Conservation (phyloP, 2,329 filamentous ascomycete genomes). For the Trematosphaeria pertusa region DNA sequence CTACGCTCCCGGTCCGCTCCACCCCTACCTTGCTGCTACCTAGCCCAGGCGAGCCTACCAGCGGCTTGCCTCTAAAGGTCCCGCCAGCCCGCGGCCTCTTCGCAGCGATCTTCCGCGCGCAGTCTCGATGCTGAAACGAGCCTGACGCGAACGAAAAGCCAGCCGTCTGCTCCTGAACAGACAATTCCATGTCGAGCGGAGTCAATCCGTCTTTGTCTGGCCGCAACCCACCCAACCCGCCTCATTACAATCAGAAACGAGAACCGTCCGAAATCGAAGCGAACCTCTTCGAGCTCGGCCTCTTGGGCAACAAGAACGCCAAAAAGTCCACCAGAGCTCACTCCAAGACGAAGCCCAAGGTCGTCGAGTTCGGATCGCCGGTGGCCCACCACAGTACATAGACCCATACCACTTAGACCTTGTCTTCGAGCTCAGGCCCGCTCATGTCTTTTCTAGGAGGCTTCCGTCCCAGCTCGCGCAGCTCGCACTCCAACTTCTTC, state of each 20-base stretch:
- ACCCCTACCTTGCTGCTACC: conserved; percentile 8
- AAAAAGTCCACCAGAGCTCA: conserved; percentile 21
- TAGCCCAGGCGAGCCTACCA: conserved; percentile 12
- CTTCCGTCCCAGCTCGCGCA: conserved; percentile 47
- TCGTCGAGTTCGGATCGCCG: conserved; percentile 43
- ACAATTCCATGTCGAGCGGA: conserved; percentile 46
- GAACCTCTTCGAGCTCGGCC: conserved; percentile 45
- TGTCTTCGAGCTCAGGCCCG: conserved; percentile 45
- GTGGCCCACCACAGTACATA: conserved; percentile 42
- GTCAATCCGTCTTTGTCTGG: conserved; percentile 42
- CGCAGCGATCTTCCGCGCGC: conserved; percentile 31
- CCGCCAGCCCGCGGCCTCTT: conserved; percentile 21
- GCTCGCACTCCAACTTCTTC: conserved; percentile 29
- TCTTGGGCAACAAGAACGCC: conserved; percentile 31
- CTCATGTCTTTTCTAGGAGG: conserved; percentile 51
- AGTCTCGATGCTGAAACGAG: conserved; percentile 49
- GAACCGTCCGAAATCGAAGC: conserved; percentile 33
- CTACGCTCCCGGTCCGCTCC: conserved; percentile 19
- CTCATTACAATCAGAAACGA: conserved; percentile 28
- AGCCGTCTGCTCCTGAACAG: conserved; percentile 34
- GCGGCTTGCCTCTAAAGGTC: conserved; percentile 21
- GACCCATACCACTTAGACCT: conserved; percentile 33
- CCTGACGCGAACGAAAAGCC: conserved; percentile 47
- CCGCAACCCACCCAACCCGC: conserved; percentile 29
- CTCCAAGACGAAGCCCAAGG: conserved; percentile 36